phyloP scores from a whole-genome alignment of 768 basidiomycete genomes.

The Serendipita indica region DNA sequence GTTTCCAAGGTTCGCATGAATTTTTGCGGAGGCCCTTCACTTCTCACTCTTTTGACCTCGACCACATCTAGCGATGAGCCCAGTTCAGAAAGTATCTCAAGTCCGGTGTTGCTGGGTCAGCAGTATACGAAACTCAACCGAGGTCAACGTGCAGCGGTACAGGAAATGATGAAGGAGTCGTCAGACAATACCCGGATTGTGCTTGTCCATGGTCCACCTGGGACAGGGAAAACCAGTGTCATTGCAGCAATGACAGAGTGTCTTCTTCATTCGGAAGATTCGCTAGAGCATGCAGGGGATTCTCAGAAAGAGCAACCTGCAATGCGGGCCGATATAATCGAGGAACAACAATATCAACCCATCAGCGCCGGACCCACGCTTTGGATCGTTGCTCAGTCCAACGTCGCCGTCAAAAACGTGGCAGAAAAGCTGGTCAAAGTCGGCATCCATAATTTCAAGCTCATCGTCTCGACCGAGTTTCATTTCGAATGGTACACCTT shows the following conservation, averaged over 20 bases:
- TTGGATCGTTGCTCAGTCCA: slow-evolving; percentile 75
- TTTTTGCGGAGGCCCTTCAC: too few species aligned
- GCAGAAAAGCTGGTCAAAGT: slow-evolving; percentile 56
- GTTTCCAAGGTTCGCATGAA: slow-evolving; percentile 9
- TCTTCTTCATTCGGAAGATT: slow-evolving; percentile 24
- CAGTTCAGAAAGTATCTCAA: background rate
- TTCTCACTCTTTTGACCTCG: too few species aligned
- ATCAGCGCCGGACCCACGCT: slow-evolving; percentile 21
- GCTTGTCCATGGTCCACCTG: slow-evolving; percentile 13
- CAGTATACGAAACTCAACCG: slow-evolving; percentile 4
- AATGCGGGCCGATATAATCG: slow-evolving; percentile 2
- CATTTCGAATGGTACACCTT: slow-evolving; percentile 40
- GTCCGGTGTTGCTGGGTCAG: background rate
- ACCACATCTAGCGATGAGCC: slow-evolving; percentile 2
- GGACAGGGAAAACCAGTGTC: slow-evolving; percentile 53
- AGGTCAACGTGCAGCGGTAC: slow-evolving; percentile 4
- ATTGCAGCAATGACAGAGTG: slow-evolving; percentile 35
- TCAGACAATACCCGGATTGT: slow-evolving; percentile 11
- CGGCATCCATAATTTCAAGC: slow-evolving; percentile 34
- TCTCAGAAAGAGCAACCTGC: background rate
- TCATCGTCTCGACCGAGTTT: slow-evolving; percentile 62
- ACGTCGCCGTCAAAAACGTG: slow-evolving; percentile 82
- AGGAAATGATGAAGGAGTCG: background rate
- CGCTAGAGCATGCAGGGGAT: slow-evolving; percentile 17
- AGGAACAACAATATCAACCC: background rate